Base-by-base conservation (phyloP, 2,329 filamentous ascomycete genomes). In the Penicillium sp. region DNA sequence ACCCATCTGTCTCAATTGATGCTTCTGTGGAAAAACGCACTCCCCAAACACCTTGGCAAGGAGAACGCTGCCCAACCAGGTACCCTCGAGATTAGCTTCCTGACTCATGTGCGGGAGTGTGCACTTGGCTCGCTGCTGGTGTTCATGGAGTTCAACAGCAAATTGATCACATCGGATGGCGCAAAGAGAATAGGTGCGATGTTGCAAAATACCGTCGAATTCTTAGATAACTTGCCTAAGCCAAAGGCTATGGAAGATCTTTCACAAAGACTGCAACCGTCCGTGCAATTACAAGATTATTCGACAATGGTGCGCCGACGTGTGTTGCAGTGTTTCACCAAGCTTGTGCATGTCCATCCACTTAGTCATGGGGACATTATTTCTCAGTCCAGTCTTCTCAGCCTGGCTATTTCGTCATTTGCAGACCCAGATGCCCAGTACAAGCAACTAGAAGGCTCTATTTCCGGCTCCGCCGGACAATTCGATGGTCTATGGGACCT, bases 401-500 rank as follows among this genome's bases (percentile, higher is more conserved):
- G 92, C 1, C 80, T 96, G 23, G 91, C 92, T 1, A 89, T 97
- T 29, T 90, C 91, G 0, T 88, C 93, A 1, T 97, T 99, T 71
- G 91, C 94, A 0, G 92, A 97, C 65, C 91, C 93, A 0, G 95
- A 96, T 68, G 86, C 72, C 8, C 87, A 90, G 16, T 64, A 71
- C 18, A 93, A 86, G 65, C 93, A 91, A 2, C 72, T 97, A 46
- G 96, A 93, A 66, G 89, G 90, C 15, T 91, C 92, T 0, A 97
- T 99, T 66, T 93, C 93, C 18, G 94, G 88, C 62, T 90, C 92
- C 16, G 90, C 91, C 1, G 91, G 90, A 6, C 89, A 86, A 3
- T 97, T 97, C 66, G 94, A 99, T 65, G 92, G 86, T 1, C 85
- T 99, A 38, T 99, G 94, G 94, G 93, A 97, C 59, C 84, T 96